Base-by-base conservation (phyloP, 192 early-diverging fungal species). In the Chytriomyces sp. region DNA sequence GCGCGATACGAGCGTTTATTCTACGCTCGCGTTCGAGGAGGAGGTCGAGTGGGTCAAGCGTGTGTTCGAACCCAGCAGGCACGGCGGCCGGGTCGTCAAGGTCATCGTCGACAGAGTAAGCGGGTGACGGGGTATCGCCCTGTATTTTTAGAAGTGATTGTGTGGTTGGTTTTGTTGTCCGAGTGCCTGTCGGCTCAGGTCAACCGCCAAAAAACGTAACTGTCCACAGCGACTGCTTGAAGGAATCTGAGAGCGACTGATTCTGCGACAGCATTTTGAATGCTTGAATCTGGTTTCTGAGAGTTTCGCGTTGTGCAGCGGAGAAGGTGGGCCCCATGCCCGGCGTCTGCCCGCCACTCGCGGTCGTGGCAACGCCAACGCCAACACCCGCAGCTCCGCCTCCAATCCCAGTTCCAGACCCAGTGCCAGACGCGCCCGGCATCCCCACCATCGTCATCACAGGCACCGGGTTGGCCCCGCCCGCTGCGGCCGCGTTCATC, bases 241-340 rank as follows among this genome's bases (percentile, higher is more conserved):
- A 76, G 59, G 87, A 74, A 34, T 84, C 75, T 56, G 94, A 93
- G 12, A 98, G 76, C 7, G 91, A 87, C 81, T 92, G 81, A 77
- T 93, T 94, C 72, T 83, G 82, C 36, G 91, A 85, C 39, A 94
- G 87, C 28, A 91, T 80, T 61, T 93, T 92, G 79, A 90, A 96
- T 36, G 93, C 93, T 39, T 91, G 81, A 62, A 95, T 94, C 64
- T 98, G 96, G 63, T 82, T 84, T 71, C 90, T 88, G 30, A 98
- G 82, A 8, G 84, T 82, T 8, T 83, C 78, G 26, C 92, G 64
- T 60, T 98, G 92, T 34, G 85, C 86, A 32, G 56, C 72, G 3
- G 78, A 78, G 61, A 85, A 78, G 14, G 44, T 49, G 17, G 22
- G 14, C 14, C 22, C 22, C 44, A 49, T 49, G 44, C 44, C 44